phyloP scores from a whole-genome alignment of 75 land plant genomes.

The Cryptomeria japonica region DNA sequence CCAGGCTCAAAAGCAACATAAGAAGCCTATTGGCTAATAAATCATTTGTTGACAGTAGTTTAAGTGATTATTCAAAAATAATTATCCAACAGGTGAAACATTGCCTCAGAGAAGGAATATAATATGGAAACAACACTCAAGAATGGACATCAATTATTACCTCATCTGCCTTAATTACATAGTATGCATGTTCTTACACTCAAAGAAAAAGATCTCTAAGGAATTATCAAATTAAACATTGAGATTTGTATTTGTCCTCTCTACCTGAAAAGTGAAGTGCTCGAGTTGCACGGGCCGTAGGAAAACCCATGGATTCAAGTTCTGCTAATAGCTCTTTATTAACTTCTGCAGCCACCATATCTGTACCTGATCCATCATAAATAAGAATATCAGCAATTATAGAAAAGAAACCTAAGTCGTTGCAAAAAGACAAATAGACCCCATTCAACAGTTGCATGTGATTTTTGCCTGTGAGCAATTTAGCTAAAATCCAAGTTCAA shows the following conservation, averaged over 20 bases:
- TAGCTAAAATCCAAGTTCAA: not conserved
- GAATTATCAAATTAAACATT: not conserved
- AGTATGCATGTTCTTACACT: not conserved
- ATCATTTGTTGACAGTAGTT: not conserved
- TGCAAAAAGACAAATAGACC: not conserved
- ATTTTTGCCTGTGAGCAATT: not conserved
- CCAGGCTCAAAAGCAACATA: no score
- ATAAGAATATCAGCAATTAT: not conserved
- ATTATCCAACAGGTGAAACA: not conserved
- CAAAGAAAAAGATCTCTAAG: not conserved
- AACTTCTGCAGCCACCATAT: constrained; percentile 84
- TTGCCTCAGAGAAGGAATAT: not conserved
- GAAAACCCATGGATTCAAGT: constrained; percentile 92
- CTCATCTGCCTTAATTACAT: not conserved
- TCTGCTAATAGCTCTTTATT: constrained; percentile 70
- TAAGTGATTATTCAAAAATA: not conserved
- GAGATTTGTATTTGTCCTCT: not conserved
- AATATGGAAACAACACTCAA: not conserved
- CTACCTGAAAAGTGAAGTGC: constrained; percentile 85
- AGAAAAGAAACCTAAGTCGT: not conserved
- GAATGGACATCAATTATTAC: not conserved
- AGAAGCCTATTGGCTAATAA: no score
- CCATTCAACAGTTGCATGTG: not conserved
- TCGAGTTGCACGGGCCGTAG: constrained; percentile 70
- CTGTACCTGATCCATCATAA: constrained; percentile 23